Conservation (phyloP, 139 green algal genomes). For the Tetratostichococcus sp. region DNA sequence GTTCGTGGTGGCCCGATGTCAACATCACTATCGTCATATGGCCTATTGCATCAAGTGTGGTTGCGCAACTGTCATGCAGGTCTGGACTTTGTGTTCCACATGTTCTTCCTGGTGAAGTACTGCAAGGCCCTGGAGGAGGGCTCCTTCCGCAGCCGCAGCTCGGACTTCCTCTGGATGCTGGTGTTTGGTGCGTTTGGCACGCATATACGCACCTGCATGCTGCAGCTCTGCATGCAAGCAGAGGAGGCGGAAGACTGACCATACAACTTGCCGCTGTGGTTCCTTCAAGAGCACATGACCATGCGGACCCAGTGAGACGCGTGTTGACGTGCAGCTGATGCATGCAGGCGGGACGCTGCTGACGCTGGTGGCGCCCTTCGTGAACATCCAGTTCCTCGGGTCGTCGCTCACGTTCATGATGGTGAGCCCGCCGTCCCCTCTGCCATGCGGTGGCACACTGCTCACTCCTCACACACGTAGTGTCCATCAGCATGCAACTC, state of each 20-base stretch:
- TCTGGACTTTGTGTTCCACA: slow-evolving; percentile 99
- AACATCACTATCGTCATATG: no score
- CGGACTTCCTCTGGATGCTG: slow-evolving; percentile 99
- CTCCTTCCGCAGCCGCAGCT: slow-evolving; percentile 84
- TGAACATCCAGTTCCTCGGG: slow-evolving; percentile 95
- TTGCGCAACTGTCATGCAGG: slow-evolving; percentile 60
- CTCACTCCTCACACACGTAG: no score
- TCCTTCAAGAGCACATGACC: no score
- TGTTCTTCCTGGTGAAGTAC: slow-evolving; percentile 99
- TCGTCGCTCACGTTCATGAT: slow-evolving; percentile 97
- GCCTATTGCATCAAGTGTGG: no score
- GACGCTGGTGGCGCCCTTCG: slow-evolving; percentile 74
- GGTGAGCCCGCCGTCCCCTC: slow-evolving; percentile 55
- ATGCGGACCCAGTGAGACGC: no score
- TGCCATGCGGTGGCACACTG: no score
- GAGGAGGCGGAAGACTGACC: no score
- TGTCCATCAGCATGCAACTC: no score
- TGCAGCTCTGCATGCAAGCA: no score
- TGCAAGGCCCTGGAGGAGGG: slow-evolving; percentile 94
- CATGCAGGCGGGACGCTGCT: slow-evolving; percentile 71
- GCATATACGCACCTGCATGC: no score
- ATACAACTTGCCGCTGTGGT: no score
- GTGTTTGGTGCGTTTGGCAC: slow-evolving; percentile 74
- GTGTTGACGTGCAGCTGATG: no score
- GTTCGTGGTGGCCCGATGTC: not conserved